A percentile compares a stretch with the other conserved stretches of the same genome.
Evolutionary conservation across 192 early-diverging fungal species (phyloP).

Genomic region (Geranomyces variabilis): DNA sequence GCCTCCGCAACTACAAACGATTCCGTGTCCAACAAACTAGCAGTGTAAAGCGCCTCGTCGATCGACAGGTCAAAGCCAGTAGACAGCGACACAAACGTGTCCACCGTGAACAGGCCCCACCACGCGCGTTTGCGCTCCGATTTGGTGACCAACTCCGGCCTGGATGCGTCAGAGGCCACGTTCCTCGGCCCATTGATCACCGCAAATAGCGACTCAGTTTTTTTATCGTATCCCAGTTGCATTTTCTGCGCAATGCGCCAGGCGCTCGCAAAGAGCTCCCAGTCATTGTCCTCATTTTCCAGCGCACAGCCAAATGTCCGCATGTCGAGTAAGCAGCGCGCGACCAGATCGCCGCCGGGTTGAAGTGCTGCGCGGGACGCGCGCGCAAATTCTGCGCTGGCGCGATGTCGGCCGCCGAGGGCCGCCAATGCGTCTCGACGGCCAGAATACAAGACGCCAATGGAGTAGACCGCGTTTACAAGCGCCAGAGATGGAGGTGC

Average conservation of each 20-base stretch:
- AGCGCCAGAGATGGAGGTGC: constrained; percentile 18
- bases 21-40: constrained; percentile 1
- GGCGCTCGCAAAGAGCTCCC: constrained; percentile 10
- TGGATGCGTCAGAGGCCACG: neutral
- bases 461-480: constrained; percentile 41
- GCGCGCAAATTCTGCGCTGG: neutral
- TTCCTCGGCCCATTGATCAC: neutral
- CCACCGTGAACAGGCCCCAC: constrained; percentile 16
- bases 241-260: constrained; percentile 18
- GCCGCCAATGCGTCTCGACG: neutral
- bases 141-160: neutral
- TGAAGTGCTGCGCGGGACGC: neutral
- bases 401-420: neutral
- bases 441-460: constrained; percentile 37
- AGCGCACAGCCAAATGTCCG: neutral
- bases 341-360: neutral
- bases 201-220: neutral
- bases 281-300: neutral
- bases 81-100: constrained; percentile 10
- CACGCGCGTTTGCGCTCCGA: neutral
- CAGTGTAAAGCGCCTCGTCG: constrained; percentile 16
- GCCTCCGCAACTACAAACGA: neutral
- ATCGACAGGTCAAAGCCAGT: constrained; percentile 11
- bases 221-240: neutral
- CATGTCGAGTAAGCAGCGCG: constrained; percentile 11